phyloP scores from a whole-genome alignment of 176 grass and related monocot species.

The Dendrocalamus sinicus region DNA sequence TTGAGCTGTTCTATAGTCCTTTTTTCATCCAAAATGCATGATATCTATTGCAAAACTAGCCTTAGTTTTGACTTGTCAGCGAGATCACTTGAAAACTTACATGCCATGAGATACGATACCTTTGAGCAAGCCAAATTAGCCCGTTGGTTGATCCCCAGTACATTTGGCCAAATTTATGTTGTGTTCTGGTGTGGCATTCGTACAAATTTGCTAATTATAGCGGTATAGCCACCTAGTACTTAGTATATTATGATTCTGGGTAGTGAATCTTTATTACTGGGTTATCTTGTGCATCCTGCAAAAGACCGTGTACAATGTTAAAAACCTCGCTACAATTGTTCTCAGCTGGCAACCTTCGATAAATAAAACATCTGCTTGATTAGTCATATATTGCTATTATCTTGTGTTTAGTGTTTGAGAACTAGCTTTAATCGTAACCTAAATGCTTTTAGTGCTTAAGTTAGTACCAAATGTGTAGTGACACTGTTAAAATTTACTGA shows the following conservation, averaged over 20 bases:
- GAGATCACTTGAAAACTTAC: not conserved
- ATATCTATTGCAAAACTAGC: not conserved
- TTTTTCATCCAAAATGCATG: not conserved
- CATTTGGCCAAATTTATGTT: not conserved
- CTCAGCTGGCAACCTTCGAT: not conserved
- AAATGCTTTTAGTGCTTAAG: not conserved
- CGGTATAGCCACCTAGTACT: not conserved
- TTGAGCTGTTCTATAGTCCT: not conserved
- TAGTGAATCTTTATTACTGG: not conserved
- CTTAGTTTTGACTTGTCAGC: not conserved
- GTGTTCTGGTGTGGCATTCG: not conserved
- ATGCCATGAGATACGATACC: not conserved
- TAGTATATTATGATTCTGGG: not conserved
- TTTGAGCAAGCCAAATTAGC: too few relatives aligned
- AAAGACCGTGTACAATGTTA: not conserved
- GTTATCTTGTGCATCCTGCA: not conserved
- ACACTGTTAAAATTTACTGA: not conserved
- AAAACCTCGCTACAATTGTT: not conserved
- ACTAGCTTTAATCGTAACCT: not conserved
- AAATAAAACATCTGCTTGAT: not conserved
- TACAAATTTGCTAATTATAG: not conserved
- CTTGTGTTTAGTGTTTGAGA: not conserved
- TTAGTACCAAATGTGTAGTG: not conserved
- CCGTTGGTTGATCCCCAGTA: not conserved
- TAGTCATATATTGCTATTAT: not conserved